phyloP scores from a whole-genome alignment of 768 basidiomycete genomes.

The Dendrothele bispora region DNA sequence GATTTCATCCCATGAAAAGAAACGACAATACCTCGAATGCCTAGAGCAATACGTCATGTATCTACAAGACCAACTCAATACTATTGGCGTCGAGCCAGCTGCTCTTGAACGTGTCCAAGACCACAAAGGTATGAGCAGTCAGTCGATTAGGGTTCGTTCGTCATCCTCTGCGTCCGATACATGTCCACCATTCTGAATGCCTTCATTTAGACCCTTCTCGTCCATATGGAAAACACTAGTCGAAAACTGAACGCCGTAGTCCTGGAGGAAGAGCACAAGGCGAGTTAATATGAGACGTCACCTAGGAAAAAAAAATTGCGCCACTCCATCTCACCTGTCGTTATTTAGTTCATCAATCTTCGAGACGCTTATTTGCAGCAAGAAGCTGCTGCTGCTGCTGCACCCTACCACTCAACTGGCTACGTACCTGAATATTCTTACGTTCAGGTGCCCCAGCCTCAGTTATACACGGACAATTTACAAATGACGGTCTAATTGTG shows the following conservation, averaged over 20 bases:
- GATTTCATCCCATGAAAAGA: constrained; percentile 81
- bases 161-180: not conserved
- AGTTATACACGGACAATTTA: too few species aligned
- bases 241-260: constrained; percentile 50
- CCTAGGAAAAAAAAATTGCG: too few species aligned
- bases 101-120: constrained; percentile 49
- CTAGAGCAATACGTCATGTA: constrained; percentile 70
- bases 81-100: constrained; percentile 46
- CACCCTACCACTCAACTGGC: too few species aligned
- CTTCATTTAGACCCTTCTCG: constrained; percentile 56
- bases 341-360: constrained; percentile 24
- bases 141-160: constrained; percentile 57
- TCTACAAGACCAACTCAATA: constrained; percentile 59
- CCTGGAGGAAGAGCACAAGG: constrained; percentile 55
- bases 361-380: constrained; percentile 23
- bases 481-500: too few species aligned
- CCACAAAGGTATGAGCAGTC: constrained; percentile 57
- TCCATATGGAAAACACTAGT: constrained; percentile 65
- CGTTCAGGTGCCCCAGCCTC: too few species aligned
- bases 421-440: too few species aligned
- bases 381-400: constrained; percentile 10
- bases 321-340: not conserved
- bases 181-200: not conserved
- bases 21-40: constrained; percentile 71
- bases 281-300: constrained; percentile 27